A percentile compares a stretch with the other conserved stretches of the same genome.
Evolutionary conservation across 2,329 filamentous ascomycete species (phyloP).

Genomic region (Aspergillus luchuensis): DNA sequence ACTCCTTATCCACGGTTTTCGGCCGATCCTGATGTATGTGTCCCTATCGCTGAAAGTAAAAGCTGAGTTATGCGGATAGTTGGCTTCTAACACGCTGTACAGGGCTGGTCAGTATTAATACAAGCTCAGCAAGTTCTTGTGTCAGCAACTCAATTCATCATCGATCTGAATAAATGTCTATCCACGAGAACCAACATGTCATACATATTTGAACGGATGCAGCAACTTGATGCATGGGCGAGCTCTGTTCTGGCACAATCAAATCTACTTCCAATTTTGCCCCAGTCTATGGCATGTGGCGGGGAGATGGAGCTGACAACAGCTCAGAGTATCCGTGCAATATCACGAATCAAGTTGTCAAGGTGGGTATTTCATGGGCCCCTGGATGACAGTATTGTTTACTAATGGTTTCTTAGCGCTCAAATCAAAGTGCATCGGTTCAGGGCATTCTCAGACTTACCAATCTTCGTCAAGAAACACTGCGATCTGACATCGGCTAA

Average conservation of each 20-base stretch:
- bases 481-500: constrained; percentile 45
- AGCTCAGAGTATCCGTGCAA: constrained; percentile 43
- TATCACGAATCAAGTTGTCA: constrained; percentile 48
- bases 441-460: constrained; percentile 49
- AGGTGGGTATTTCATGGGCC: constrained; percentile 33
- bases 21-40: constrained; percentile 44
- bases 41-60: neutral
- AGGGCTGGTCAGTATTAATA: constrained; percentile 49
- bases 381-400: neutral
- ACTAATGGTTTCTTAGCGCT: constrained; percentile 34
- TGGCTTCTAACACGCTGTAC: constrained; percentile 17
- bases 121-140: constrained; percentile 47
- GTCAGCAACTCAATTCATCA: constrained; percentile 45
- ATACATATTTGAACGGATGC: constrained; percentile 46
- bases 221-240: constrained; percentile 45
- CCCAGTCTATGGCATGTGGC: constrained; percentile 27
- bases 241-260: constrained; percentile 39
- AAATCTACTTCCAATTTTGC: constrained; percentile 31
- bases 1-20: constrained; percentile 45
- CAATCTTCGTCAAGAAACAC: constrained; percentile 49
- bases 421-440: constrained; percentile 52
- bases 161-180: constrained; percentile 44
- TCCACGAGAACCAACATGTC: constrained; percentile 38
- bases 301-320: constrained; percentile 39
- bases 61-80: neutral